Conservation (phyloP, 1,284 basidiomycete genomes). For the Tilletia indica region DNA sequence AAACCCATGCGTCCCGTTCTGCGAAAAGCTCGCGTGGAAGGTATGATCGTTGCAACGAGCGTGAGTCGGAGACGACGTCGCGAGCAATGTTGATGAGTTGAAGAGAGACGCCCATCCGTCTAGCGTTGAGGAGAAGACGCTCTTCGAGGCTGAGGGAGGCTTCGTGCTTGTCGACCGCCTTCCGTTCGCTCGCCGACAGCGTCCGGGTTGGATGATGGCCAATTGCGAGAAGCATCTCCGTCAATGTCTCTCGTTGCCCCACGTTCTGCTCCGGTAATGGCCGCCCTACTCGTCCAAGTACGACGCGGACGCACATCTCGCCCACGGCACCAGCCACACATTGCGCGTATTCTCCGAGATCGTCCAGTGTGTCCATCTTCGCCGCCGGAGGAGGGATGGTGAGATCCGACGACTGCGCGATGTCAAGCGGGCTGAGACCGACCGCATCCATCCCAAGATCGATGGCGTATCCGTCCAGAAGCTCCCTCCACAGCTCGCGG, state of each 20-base stretch:
- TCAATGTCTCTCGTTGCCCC: neutral
- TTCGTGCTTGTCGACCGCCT: neutral
- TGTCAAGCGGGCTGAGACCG: neutral
- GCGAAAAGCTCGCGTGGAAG: constrained; percentile 32
- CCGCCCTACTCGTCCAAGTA: constrained; percentile 34
- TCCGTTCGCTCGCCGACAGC: neutral
- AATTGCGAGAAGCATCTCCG: constrained; percentile 13
- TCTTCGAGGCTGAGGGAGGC: constrained; percentile 7
- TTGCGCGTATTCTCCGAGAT: constrained; percentile 45
- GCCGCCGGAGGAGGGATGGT: neutral
- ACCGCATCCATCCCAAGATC: constrained; percentile 32
- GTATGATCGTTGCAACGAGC: constrained; percentile 40
- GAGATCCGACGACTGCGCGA: neutral
- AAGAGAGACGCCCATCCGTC: constrained; percentile 47
- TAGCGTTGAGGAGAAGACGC: constrained; percentile 34
- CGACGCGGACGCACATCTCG: constrained; percentile 47
- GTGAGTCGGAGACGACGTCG: constrained; percentile 41
- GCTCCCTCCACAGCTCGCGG: constrained; percentile 39
- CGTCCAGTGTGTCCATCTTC: constrained; percentile 29
- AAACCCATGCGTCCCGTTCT: constrained; percentile 20
- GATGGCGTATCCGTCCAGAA: constrained; percentile 39
- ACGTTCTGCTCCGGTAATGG: constrained; percentile 18
- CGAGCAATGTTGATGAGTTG: constrained; percentile 50
- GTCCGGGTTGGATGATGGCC: neutral
- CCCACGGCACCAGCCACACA: constrained; percentile 46